Base-by-base conservation (phyloP, 805 yeast genomes). In the Hanseniaspora hatyaiensis region DNA sequence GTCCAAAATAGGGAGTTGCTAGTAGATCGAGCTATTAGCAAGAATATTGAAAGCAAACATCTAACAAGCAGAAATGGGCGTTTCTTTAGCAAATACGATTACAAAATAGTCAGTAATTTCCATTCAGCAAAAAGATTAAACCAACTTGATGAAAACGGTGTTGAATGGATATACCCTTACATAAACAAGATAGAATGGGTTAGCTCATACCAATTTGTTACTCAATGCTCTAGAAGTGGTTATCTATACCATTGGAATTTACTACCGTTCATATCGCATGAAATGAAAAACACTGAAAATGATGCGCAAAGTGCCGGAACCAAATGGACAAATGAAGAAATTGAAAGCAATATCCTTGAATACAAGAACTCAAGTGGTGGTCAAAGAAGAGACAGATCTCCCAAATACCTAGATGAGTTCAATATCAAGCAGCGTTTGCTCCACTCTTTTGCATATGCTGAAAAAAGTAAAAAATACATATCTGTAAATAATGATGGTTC, bases 311-410 rank as follows among this genome's bases (percentile, higher is more conserved):
- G 9, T 2, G 18, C n/a, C 8, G 11, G n/a, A n/a, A 24, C 18
- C 9, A 39, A 19, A 9, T 22, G 36, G 34, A 6, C 13, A 12
- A 22, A 19, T 34, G 37, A 32, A 1, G 41, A 33, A 19, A 33
- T 41, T 20, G n/a, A 32, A 9, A 24, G 11, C 11, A 33, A 33
- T 2, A 8, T 16, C 11, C 12, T 46, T 8, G 8, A 11, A 15
- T 46, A 38, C 22, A 38, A 38, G 9, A 43, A 46, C 15, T 37
- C 49, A 19, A 32, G 37, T 13, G 49, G 49, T 24, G 49, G 49
- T 2, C 39, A 34, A 8, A 38, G 49, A 38, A 38, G 44, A 46
- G 44, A 39, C 13, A 32, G 49, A 39, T 32, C 49, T 4, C 49
- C 49, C 1, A 44, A 44, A 11, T 44, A 44, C n/a, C 16, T 44